phyloP scores from a whole-genome alignment of 371 early-diverging fungal genomes.

The Actinomortierella ambigua region DNA sequence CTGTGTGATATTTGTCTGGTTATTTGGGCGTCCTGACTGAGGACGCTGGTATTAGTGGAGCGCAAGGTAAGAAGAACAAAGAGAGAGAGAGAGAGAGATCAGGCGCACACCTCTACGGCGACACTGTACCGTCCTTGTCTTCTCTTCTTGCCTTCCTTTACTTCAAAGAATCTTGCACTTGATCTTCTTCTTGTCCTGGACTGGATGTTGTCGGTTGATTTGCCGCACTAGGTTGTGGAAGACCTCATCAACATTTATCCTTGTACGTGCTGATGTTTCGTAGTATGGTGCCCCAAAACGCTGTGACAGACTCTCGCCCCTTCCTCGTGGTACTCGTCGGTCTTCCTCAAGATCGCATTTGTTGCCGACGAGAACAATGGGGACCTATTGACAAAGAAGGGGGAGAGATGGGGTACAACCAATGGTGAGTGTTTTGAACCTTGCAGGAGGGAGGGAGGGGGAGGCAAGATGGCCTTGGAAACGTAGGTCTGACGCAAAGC shows the following conservation, averaged over 20 bases:
- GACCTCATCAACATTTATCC: slow-evolving; percentile 83
- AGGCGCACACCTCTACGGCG: background rate
- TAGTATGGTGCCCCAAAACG: slow-evolving; percentile 81
- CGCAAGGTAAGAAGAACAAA: background rate
- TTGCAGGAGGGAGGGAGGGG: too few relatives aligned
- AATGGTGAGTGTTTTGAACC: too few relatives aligned
- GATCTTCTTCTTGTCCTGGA: slow-evolving; percentile 17
- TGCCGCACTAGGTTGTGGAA: slow-evolving; percentile 67
- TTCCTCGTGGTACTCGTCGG: slow-evolving; percentile 71
- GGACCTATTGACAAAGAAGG: slow-evolving; percentile 60
- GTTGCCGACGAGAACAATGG: slow-evolving; percentile 87
- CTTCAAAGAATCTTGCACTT: slow-evolving; percentile 26
- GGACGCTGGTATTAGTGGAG: too few relatives aligned
- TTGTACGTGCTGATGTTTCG: slow-evolving; percentile 86
- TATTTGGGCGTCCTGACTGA: too few relatives aligned
- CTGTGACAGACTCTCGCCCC: slow-evolving; percentile 66
- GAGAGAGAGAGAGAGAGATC: background rate
- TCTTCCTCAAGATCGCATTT: slow-evolving; percentile 87
- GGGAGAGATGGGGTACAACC: too few relatives aligned
- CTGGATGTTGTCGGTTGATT: slow-evolving; percentile 54
- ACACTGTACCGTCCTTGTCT: background rate
- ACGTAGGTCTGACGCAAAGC: too few relatives aligned
- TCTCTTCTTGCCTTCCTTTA: background rate
- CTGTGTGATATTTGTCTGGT: too few relatives aligned
- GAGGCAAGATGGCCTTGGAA: too few relatives aligned